phyloP scores from a whole-genome alignment of 768 basidiomycete genomes.

The Suillus variegatus region DNA sequence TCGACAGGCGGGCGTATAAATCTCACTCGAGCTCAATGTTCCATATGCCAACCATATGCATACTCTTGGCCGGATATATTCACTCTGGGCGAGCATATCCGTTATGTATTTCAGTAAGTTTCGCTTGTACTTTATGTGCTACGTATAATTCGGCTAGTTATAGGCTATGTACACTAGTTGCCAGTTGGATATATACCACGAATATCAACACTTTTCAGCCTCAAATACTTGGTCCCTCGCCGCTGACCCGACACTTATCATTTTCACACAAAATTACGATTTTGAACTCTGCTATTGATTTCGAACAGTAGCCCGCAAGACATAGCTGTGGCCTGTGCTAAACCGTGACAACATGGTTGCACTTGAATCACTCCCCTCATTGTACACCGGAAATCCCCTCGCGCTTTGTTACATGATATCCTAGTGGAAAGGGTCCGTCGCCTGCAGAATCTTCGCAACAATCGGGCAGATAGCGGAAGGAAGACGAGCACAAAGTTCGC shows the following conservation, averaged over 20 bases:
- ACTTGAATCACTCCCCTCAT: neutral
- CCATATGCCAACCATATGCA: too few relatives aligned
- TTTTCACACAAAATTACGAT: neutral
- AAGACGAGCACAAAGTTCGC: neutral
- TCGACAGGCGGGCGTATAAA: neutral
- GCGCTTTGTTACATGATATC: neutral
- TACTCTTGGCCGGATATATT: too few relatives aligned
- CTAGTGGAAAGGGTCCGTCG: neutral
- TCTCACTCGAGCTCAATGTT: too few relatives aligned
- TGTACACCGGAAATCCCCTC: neutral
- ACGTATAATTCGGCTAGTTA: too few relatives aligned
- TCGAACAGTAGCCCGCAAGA: neutral
- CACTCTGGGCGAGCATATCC: too few relatives aligned
- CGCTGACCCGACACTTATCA: neutral
- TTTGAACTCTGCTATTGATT: neutral
- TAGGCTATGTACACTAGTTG: too few relatives aligned
- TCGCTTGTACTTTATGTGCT: too few relatives aligned
- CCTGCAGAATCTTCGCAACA: neutral
- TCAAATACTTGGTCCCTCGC: neutral
- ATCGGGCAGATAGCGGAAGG: neutral
- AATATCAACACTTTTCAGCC: neutral
- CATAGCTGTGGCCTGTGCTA: neutral
- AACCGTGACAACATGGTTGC: neutral
- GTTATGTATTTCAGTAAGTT: too few relatives aligned
- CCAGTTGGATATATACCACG: too few relatives aligned